Base-by-base conservation (phyloP, 2,329 filamentous ascomycete genomes). In the Trichoderma pleuroti region DNA sequence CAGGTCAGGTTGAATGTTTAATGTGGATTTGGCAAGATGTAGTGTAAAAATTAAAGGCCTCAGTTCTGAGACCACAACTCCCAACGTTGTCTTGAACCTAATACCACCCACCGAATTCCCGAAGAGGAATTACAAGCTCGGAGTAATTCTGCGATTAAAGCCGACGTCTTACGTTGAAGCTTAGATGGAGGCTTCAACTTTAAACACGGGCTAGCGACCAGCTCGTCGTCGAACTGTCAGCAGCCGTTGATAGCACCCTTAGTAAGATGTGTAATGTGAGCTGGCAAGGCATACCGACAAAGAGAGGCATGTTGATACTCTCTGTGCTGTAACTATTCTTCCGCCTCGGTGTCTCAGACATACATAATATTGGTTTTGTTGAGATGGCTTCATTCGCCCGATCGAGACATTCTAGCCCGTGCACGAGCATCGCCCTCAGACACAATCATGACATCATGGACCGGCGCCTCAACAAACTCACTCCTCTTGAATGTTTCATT, bases 391-490 rank as follows among this genome's bases (percentile, higher is more conserved):
- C 16, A 30, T 36, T 16, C 26, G 7, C 34, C 56, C 66, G 59
- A 70, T 70, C 59, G 42, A 39, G 59, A 70, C 59, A 63, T 57
- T 63, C 34, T 14, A 57, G 32, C 32, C 59, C 14, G 18, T 34
- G 12, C 59, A 24, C 12, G 16, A 63, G 59, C 67, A 63, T 63
- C 67, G 67, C 12, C 30, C 6, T 63, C 59, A 54, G n/a, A 52
- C 60, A 21, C 30, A 54, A 56, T 12, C 46, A 63, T 70, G 68
- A 70, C 68, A 70, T 70, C 68, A 70, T 70, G 39, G 60, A 64
- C 21, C 32, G 11, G 60, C 61, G 39, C 68, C 68, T 60, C 56
- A 61, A 54, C 46, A 57, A 63, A 63, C 59, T 57, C 54, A 49
- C 62, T 65, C 49, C 36, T 28, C 28, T 49, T 2, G 14, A 12